A percentile compares a stretch with the other conserved stretches of the same genome.
These are phyloP conservation scores for Saccharata proteae DNA, from an alignment of 2,329 filamentous ascomycete species.

Conservation along the genomic window DNA sequence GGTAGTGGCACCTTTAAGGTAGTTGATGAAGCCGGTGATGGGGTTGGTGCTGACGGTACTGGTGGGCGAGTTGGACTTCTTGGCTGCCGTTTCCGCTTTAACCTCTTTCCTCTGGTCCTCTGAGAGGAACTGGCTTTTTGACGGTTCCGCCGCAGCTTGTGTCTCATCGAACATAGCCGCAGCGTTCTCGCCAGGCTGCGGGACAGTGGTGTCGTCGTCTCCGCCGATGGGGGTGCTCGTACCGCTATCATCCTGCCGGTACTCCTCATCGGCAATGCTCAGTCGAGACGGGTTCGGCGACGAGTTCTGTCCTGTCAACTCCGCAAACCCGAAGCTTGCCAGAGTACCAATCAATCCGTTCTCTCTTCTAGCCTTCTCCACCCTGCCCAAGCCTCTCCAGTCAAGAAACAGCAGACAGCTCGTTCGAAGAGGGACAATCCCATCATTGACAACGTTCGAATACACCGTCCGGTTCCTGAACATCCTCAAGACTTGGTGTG, in stretches of 20 bases:
- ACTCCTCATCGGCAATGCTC: slow-evolving; percentile 5
- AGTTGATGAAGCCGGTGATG: slow-evolving; percentile 6
- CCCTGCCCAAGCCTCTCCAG: slow-evolving; percentile 85
- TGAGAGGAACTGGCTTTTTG: slow-evolving; percentile 19
- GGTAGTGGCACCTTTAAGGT: slow-evolving; percentile 42
- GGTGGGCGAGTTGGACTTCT: slow-evolving; percentile 1
- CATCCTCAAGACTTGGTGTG: slow-evolving; percentile 72
- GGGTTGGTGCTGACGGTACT: slow-evolving; percentile 4
- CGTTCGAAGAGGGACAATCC: slow-evolving; percentile 86
- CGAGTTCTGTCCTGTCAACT: slow-evolving; percentile 61
- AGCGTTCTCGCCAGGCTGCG: slow-evolving; percentile 55
- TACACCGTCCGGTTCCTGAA: slow-evolving; percentile 89
- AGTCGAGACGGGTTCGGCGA: slow-evolving; percentile 42
- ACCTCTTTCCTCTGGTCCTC: slow-evolving; percentile 14
- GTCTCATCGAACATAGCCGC: slow-evolving; percentile 54
- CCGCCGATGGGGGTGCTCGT: slow-evolving; percentile 12
- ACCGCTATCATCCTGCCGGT: slow-evolving; percentile 15
- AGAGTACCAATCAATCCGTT: slow-evolving; percentile 88
- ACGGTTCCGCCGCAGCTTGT: slow-evolving; percentile 16
- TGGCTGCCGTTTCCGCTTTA: slow-evolving; percentile 31
- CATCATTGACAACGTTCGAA: slow-evolving; percentile 95
- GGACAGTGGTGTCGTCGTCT: slow-evolving; percentile 43
- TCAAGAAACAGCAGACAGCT: slow-evolving; percentile 95
- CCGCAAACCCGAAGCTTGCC: slow-evolving; percentile 88
- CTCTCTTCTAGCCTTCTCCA: slow-evolving; percentile 87